Evolutionary conservation across 208 protist species (phyloP).

Genomic region (Trypanosoma lewisi): DNA sequence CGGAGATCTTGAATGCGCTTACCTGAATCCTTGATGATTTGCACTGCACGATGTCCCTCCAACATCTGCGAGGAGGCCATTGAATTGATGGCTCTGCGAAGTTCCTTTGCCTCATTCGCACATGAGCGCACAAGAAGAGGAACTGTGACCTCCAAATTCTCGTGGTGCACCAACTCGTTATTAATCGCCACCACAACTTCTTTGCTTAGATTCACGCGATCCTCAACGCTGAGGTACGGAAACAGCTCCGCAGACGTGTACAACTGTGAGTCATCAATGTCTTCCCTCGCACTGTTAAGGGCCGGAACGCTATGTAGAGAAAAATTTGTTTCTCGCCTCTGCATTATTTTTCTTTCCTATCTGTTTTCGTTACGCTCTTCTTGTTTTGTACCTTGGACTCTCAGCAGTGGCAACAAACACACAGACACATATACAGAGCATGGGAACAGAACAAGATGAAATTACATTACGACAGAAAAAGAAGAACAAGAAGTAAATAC

Average conservation of each 20-base stretch:
- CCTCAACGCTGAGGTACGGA: slow-evolving; percentile 62
- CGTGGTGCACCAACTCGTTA: slow-evolving; percentile 68
- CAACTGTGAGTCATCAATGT: slow-evolving; percentile 27
- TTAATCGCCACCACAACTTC: slow-evolving; percentile 75
- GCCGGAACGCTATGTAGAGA: not conserved
- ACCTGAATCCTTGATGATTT: slow-evolving; percentile 62
- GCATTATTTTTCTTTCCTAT: slow-evolving; percentile 20
- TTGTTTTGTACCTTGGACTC: not conserved
- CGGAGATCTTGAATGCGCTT: slow-evolving; percentile 66
- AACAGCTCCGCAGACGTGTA: slow-evolving; percentile 71
- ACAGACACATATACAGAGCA: slow-evolving; percentile 24
- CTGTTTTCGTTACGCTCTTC: not conserved
- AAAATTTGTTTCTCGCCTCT: not conserved
- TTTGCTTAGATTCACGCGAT: slow-evolving; percentile 46
- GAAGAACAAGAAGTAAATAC: no score
- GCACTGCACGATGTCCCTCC: slow-evolving; percentile 70
- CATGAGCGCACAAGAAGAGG: slow-evolving; percentile 75
- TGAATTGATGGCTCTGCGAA: slow-evolving; percentile 73
- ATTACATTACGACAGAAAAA: no score
- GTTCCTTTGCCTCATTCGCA: slow-evolving; percentile 66
- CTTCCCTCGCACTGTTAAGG: slow-evolving; percentile 5
- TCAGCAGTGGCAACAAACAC: no score
- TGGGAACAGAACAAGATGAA: not conserved
- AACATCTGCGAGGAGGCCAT: slow-evolving; percentile 80
- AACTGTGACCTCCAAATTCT: slow-evolving; percentile 73